Evolutionary conservation across 441 rosid genomes (phyloP).

Genomic region (Pelargonium australe): DNA sequence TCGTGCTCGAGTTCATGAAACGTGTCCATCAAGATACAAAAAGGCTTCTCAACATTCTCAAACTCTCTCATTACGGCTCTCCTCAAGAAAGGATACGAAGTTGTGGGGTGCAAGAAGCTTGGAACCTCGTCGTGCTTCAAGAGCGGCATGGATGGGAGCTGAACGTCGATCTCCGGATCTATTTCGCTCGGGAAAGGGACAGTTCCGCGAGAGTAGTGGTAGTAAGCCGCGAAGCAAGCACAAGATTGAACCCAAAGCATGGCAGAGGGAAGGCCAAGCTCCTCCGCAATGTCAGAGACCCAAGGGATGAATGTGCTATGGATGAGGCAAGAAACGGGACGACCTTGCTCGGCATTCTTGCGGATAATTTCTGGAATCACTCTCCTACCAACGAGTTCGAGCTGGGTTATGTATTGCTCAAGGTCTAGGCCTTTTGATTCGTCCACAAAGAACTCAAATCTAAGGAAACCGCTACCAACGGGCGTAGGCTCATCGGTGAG

Average conservation of each 20-base stretch:
- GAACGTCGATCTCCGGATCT: conserved; percentile 47
- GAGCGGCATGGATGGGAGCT: conserved; percentile 58
- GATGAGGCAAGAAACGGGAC: conserved; percentile 64
- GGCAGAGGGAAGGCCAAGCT: conserved; percentile 65
- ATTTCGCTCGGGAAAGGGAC: conserved; percentile 46
- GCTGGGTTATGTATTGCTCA: conserved; percentile 36
- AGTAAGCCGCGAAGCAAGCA: conserved; percentile 54
- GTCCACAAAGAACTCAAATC: conserved; percentile 56
- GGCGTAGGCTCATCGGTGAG: conserved; percentile 35
- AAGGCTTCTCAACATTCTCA: conserved; percentile 49
- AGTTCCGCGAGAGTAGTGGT: conserved; percentile 40
- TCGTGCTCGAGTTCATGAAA: conserved; percentile 57
- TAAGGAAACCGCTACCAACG: conserved; percentile 52
- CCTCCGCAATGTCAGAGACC: conserved; percentile 66
- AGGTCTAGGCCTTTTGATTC: conserved; percentile 36
- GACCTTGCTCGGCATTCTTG: conserved; percentile 35
- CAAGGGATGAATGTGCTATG: conserved; percentile 77
- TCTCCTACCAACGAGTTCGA: conserved; percentile 42
- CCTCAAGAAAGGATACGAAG: conserved; percentile 34
- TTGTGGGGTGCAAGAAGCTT: conserved; percentile 48
- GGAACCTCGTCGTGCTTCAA: conserved; percentile 70
- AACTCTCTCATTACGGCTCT: conserved; percentile 50
- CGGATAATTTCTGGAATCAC: conserved; percentile 37
- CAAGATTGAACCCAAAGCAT: conserved; percentile 85
- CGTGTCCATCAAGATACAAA: conserved; percentile 60